Base-by-base conservation (phyloP, 148 eudicot genomes). In the Fagopyrum tataricum region DNA sequence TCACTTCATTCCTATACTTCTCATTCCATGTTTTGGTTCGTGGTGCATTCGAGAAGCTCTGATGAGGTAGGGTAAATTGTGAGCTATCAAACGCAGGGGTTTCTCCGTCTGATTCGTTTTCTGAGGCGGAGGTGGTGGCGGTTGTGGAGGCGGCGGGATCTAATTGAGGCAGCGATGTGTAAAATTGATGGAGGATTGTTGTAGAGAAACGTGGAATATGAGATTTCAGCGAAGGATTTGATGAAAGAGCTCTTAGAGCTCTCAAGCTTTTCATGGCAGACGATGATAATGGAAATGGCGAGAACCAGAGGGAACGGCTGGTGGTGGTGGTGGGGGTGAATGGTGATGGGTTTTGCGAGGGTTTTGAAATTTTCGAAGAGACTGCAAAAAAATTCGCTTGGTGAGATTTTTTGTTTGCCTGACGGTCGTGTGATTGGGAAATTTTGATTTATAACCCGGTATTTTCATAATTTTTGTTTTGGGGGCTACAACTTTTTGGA, bases 221-320 rank as follows among this genome's bases (percentile, higher is more conserved):
- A 81, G 84, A 49, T 78, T 76, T 74, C 0, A 68, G 67, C 20
- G 78, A 41, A 1, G 79, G 52, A 67, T 56, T 55, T 46, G 76
- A 31, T 14, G 69, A 56, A 6, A 81, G 64, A 48, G 79, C 76
- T 69, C 82, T 81, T 1, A 87, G 70, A 48, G 69, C 67, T 81
- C 88, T 87, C 69, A 89, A 44, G 73, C 86, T 80, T 85, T 87
- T 91, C 97, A 91, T 91, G 72, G 69, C 69, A 37, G 42, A 31
- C 8, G 69, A 13, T 31, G 0, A 6, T 39, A 61, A 12, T 46
- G 49, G 49, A 13, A 58, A 1, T 4, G 41, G 12, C 7, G 67
- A 3, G 67, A 61, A 61, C 40, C 39, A 4, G 41, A 61, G 67
- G 4, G 67, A 26, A 64, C 69, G 69, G 69, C 69, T 37, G 69